These are phyloP conservation scores for Candida freyschussii DNA, from an alignment of 1,139 yeast species.

Conservation along the genomic window DNA sequence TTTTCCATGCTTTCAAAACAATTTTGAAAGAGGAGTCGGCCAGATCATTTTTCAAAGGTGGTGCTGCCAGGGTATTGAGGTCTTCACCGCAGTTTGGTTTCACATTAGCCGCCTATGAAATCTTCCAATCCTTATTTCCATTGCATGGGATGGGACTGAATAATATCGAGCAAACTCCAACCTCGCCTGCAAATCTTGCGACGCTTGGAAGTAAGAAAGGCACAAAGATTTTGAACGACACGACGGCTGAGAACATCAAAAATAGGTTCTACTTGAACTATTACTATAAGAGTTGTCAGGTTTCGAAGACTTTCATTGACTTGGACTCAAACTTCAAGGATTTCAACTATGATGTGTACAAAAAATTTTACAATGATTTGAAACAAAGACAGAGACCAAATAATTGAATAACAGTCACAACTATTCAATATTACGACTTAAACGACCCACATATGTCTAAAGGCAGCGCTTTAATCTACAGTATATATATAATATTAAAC, in stretches of 20 bases:
- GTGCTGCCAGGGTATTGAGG: slow-evolving; percentile 89
- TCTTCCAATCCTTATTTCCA: slow-evolving; percentile 63
- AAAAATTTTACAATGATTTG: slow-evolving; percentile 40
- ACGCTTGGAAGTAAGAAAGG: slow-evolving; percentile 6
- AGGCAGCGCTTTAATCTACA: too few relatives aligned
- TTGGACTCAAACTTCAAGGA: slow-evolving; percentile 58
- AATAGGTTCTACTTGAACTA: slow-evolving; percentile 32
- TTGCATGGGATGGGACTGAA: slow-evolving; percentile 30
- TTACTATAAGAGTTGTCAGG: slow-evolving; percentile 57
- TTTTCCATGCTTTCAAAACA: slow-evolving; percentile 68
- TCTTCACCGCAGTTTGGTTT: slow-evolving; percentile 98
- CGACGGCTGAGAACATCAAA: slow-evolving; percentile 13
- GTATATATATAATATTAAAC: too few relatives aligned
- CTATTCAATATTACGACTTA: slow-evolving; percentile 4
- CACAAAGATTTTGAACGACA: slow-evolving; percentile 15
- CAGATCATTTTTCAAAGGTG: slow-evolving; percentile 90
- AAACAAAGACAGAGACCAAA: slow-evolving; percentile 11
- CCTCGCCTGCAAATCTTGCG: slow-evolving; percentile 13
- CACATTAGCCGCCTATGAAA: slow-evolving; percentile 92
- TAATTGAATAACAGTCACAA: too few relatives aligned
- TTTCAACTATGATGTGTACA: slow-evolving; percentile 49
- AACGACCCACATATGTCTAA: slow-evolving; percentile 1
- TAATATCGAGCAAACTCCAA: slow-evolving; percentile 19
- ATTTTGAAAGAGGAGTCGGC: slow-evolving; percentile 76
- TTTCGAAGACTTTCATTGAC: slow-evolving; percentile 57